Evolutionary conservation across 805 yeast genomes (phyloP).

Genomic region (Torulaspora maleeae): DNA sequence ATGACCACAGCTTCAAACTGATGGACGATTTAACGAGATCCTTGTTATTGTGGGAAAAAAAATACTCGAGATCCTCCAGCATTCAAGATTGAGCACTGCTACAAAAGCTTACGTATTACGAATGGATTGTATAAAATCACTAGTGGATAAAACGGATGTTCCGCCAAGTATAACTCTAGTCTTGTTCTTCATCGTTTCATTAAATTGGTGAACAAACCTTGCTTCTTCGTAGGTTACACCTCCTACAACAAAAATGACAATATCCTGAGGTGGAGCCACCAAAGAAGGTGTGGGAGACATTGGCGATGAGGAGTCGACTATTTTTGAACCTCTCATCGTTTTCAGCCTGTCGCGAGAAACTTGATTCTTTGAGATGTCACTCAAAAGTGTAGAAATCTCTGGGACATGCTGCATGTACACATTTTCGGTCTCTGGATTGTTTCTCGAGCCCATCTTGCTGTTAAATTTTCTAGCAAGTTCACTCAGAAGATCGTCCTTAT

Average conservation of each 20-base stretch:
- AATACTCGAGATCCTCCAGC: constrained; percentile 38
- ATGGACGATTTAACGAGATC: constrained; percentile 73
- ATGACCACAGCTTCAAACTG: constrained; percentile 53
- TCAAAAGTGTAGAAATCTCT: constrained; percentile 42
- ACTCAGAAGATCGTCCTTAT: constrained; percentile 31
- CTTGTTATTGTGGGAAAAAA: constrained; percentile 74
- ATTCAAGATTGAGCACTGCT: constrained; percentile 6
- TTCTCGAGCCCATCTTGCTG: constrained; percentile 28
- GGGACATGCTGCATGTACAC: constrained; percentile 92
- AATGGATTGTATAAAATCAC: constrained; percentile 35
- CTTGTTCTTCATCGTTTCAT: constrained; percentile 44
- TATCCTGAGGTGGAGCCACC: constrained; percentile 47
- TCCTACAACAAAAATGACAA: constrained; percentile 72
- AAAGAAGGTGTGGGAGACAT: constrained; percentile 7
- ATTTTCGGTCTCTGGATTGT: constrained; percentile 48
- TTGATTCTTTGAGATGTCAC: constrained; percentile 37
- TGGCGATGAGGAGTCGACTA: constrained; percentile 25
- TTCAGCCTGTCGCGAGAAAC: constrained; percentile 40
- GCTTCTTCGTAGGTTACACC: constrained; percentile 94
- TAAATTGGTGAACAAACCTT: constrained; percentile 69
- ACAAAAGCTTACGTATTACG: constrained; percentile 6
- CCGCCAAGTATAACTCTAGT: constrained; percentile 80
- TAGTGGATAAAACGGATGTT: constrained; percentile 51
- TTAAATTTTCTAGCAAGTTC: constrained; percentile 35
- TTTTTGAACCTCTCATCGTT: constrained; percentile 29